Percentiles rank a stretch among this genome's conserved stretches.
phyloP scores from a whole-genome alignment of 1,139 yeast genomes.

The Nakaseomyces kungkrabaensis region DNA sequence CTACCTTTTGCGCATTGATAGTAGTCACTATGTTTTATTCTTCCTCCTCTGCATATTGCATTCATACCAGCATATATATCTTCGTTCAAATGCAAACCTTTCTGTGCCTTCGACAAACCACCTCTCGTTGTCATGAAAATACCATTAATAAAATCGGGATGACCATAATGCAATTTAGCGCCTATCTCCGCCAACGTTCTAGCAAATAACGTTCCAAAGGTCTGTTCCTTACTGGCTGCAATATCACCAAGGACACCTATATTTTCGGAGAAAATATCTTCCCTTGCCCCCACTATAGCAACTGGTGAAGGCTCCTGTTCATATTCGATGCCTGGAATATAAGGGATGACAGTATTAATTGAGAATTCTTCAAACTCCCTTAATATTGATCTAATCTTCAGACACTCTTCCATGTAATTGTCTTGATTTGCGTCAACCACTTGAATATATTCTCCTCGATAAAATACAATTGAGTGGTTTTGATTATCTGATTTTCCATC shows the following conservation, averaged over 20 bases:
- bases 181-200: conserved; percentile 79
- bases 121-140: conserved; percentile 87
- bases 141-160: conserved; percentile 79
- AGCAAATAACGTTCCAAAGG: conserved; percentile 84
- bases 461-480: conserved; percentile 64
- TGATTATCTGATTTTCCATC: conserved; percentile 89
- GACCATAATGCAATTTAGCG: conserved; percentile 84
- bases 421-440: conserved; percentile 86
- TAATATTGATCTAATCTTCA: conserved; percentile 66
- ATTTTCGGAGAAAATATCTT: conserved; percentile 77
- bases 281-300: conserved; percentile 83
- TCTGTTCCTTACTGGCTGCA: conserved; percentile 90
- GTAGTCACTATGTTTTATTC: conserved; percentile 80
- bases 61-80: conserved; percentile 90
- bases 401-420: conserved; percentile 75
- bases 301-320: conserved; percentile 41
- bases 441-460: conserved; percentile 80
- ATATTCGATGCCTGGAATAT: conserved; percentile 38
- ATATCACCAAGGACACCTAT: conserved; percentile 82
- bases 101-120: conserved; percentile 83
- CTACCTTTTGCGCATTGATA: conserved; percentile 89
- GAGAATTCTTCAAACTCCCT: conserved; percentile 66
- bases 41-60: conserved; percentile 71
- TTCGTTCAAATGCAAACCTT: conserved; percentile 76
- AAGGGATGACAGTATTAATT: conserved; percentile 33